Evolutionary conservation across 306 rosid genomes (phyloP).

Genomic region (Canavalia gladiata): DNA sequence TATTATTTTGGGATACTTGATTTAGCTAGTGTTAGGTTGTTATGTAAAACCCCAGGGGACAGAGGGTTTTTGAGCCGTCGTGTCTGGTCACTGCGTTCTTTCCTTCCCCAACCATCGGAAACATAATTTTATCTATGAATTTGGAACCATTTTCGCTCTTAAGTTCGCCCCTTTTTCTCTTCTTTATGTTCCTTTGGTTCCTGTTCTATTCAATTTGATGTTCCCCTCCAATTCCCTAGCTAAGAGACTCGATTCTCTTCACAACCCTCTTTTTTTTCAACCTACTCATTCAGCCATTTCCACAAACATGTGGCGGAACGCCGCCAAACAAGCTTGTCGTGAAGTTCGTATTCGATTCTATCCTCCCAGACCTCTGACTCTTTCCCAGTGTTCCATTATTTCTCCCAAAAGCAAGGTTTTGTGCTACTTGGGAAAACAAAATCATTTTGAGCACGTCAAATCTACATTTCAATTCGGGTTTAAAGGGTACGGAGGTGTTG

Average conservation of each 20-base stretch:
- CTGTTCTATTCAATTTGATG: constrained; percentile 57
- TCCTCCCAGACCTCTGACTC: constrained; percentile 47
- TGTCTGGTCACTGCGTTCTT: neutral
- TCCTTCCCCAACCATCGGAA: neutral
- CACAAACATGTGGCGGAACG: constrained; percentile 73
- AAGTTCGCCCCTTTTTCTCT: neutral
- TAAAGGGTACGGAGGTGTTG: constrained; percentile 71
- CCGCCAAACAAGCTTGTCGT: constrained; percentile 61
- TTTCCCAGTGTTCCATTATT: constrained; percentile 31
- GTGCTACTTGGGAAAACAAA: constrained; percentile 21
- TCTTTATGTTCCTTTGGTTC: neutral
- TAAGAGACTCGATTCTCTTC: constrained; percentile 39
- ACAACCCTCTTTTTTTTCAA: constrained; percentile 17
- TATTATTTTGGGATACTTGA: no score
- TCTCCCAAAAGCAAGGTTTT: constrained; percentile 22
- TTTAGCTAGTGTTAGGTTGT: neutral
- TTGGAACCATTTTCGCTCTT: constrained; percentile 26
- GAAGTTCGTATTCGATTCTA: constrained; percentile 39
- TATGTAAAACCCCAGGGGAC: neutral
- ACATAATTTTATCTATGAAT: constrained; percentile 38
- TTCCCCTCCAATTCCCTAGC: constrained; percentile 48
- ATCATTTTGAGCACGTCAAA: neutral
- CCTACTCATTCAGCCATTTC: constrained; percentile 54
- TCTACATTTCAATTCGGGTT: constrained; percentile 35
- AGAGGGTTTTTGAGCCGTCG: constrained; percentile 9